A percentile compares a stretch with the other conserved stretches of the same genome.
phyloP scores from a whole-genome alignment of 306 rosid genomes.

The Canavalia ensiformis region DNA sequence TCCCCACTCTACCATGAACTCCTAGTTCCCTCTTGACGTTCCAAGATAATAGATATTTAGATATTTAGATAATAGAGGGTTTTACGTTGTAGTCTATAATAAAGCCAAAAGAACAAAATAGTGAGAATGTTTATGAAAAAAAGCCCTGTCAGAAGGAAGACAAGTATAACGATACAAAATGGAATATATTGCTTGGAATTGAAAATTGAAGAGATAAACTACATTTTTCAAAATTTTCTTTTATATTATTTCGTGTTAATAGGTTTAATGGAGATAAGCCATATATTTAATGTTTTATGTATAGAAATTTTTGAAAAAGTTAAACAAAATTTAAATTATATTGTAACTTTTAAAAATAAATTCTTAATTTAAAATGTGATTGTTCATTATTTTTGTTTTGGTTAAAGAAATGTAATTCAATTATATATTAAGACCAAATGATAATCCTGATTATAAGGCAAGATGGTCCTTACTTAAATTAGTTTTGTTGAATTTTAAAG shows the following conservation, averaged over 20 bases:
- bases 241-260: conserved; percentile 11
- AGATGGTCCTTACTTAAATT: neutral
- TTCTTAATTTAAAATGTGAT: conserved; percentile 13
- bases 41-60: too few relatives aligned
- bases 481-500: conserved; percentile 1
- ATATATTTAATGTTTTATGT: conserved; percentile 13
- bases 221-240: conserved; percentile 16
- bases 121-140: too few relatives aligned
- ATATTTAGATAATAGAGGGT: too few relatives aligned
- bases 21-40: too few relatives aligned
- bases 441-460: neutral
- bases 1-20: too few relatives aligned
- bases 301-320: conserved; percentile 24
- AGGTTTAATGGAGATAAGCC: conserved; percentile 11
- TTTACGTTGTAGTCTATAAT: too few relatives aligned
- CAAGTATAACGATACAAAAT: too few relatives aligned
- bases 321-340: conserved; percentile 9
- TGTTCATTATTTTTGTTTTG: conserved; percentile 11
- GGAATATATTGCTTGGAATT: too few relatives aligned
- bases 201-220: neutral
- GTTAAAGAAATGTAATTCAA: conserved; percentile 27
- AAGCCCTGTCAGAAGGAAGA: too few relatives aligned
- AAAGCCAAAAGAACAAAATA: too few relatives aligned
- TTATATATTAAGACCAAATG: neutral
- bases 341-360: conserved; percentile 3